These are phyloP conservation scores for Blakeslea trispora DNA, from an alignment of 371 early-diverging fungal species.

Conservation along the genomic window DNA sequence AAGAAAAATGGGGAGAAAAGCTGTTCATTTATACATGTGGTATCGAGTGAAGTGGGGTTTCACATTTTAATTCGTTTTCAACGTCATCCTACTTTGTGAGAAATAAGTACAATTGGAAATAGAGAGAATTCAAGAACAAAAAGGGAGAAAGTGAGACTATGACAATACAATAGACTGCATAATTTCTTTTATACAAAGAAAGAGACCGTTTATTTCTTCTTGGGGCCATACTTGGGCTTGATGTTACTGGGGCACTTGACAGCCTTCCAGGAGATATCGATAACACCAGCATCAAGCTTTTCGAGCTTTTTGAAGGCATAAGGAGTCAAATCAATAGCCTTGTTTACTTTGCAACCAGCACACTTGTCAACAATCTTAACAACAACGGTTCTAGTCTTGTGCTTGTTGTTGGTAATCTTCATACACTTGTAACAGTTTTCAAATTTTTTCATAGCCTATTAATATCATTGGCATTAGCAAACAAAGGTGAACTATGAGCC, in stretches of 20 bases:
- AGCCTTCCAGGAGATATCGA: constrained; percentile 49
- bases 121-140: neutral
- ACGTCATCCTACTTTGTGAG: neutral
- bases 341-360: constrained; percentile 46
- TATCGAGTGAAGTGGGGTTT: too few relatives aligned
- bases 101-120: constrained; percentile 3
- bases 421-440: constrained; percentile 56
- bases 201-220: constrained; percentile 11
- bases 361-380: constrained; percentile 54
- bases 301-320: constrained; percentile 45
- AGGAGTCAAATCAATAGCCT: constrained; percentile 50
- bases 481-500: neutral
- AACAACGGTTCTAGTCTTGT: constrained; percentile 35
- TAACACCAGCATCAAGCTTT: constrained; percentile 41
- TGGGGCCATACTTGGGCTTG: constrained; percentile 25
- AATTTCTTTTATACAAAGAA: neutral
- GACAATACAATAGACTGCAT: neutral
- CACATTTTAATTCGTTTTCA: constrained; percentile 6
- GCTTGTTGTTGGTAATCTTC: constrained; percentile 47
- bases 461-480: neutral
- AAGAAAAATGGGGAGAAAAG: too few relatives aligned
- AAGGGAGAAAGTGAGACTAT: neutral
- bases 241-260: constrained; percentile 28
- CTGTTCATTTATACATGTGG: too few relatives aligned
- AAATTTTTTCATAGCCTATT: constrained; percentile 49